phyloP scores from a whole-genome alignment of 1,284 basidiomycete species.

The Pseudozyma thailandica region DNA sequence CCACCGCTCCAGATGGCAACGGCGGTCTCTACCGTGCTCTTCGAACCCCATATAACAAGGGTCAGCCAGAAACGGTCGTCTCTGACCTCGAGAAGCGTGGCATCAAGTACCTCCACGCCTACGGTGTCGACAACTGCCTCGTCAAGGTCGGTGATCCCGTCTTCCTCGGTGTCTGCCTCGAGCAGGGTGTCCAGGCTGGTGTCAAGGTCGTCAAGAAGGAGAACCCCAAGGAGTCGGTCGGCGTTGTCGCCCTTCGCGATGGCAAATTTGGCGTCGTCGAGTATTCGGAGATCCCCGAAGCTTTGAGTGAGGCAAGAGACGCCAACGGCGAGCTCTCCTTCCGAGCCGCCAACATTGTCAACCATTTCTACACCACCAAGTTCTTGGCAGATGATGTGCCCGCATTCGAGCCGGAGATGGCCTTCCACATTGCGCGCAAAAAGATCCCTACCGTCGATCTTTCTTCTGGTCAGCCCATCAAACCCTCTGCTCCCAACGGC shows the following conservation, averaged over 20 bases:
- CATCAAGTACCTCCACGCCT: constrained; percentile 89
- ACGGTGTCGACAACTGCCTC: constrained; percentile 99
- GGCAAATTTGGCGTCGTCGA: constrained; percentile 91
- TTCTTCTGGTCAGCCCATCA: constrained; percentile 73
- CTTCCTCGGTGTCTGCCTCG: constrained; percentile 92
- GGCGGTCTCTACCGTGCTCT: constrained; percentile 96
- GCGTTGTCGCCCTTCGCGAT: constrained; percentile 86
- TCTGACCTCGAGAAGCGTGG: constrained; percentile 82
- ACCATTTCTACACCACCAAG: constrained; percentile 94
- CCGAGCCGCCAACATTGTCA: constrained; percentile 96
- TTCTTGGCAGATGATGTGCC: constrained; percentile 84
- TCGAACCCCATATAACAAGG: constrained; percentile 76
- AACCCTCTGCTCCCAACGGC: constrained; percentile 90
- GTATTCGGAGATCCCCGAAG: constrained; percentile 92
- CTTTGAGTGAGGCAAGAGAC: constrained; percentile 80
- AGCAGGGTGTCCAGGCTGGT: constrained; percentile 85
- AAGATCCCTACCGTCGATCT: constrained; percentile 84
- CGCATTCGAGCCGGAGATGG: constrained; percentile 84
- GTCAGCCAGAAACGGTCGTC: constrained; percentile 76
- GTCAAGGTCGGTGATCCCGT: constrained; percentile 96
- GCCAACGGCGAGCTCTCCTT: constrained; percentile 79
- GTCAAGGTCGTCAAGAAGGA: constrained; percentile 96
- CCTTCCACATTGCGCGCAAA: constrained; percentile 97
- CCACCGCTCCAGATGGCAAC: constrained; percentile 96
- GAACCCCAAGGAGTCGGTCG: constrained; percentile 87